A percentile compares a stretch with the other conserved stretches of the same genome.
Evolutionary conservation across 1,284 basidiomycete genomes (phyloP).

Genomic region (Fomitopsis palustris): DNA sequence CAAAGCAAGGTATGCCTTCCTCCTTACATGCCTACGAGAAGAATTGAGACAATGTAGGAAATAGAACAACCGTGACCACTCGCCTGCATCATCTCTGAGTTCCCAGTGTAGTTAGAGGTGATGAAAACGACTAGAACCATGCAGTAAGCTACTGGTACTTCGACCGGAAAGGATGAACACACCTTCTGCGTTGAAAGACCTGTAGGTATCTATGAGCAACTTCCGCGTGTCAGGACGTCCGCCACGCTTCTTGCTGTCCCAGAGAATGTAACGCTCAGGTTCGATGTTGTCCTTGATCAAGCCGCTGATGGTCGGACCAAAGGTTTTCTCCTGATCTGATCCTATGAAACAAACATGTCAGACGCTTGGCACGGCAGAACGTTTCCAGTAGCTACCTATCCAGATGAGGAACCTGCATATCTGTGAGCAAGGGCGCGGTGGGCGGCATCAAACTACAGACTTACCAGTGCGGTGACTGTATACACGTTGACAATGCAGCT

Average conservation of each 20-base stretch:
- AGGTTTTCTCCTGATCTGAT: constrained; percentile 75
- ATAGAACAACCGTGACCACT: constrained; percentile 1
- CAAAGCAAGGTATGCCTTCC: constrained; percentile 67
- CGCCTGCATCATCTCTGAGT: constrained; percentile 65
- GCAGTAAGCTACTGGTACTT: not conserved
- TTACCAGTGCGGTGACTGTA: constrained; percentile 68
- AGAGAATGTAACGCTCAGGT: constrained; percentile 67
- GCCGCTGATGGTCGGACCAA: constrained; percentile 71
- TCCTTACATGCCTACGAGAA: constrained; percentile 58
- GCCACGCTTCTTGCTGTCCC: constrained; percentile 68
- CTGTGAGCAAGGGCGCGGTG: constrained; percentile 8
- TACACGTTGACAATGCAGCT: constrained; percentile 69
- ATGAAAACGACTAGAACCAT: constrained; percentile 63
- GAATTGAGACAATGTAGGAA: not conserved
- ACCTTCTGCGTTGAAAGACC: constrained; percentile 71
- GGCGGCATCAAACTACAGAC: constrained; percentile 15
- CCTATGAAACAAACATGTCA: constrained; percentile 33
- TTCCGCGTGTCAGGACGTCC: constrained; percentile 77
- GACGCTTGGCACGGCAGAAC: not conserved
- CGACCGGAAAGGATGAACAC: not conserved
- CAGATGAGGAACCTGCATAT: constrained; percentile 67
- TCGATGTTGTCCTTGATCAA: constrained; percentile 64
- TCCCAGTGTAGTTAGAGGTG: constrained; percentile 72
- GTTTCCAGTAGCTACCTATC: constrained; percentile 49
- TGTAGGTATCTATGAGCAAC: constrained; percentile 61